phyloP scores from a whole-genome alignment of 305 asterid genomes.

The Caryopteris hybrid region DNA sequence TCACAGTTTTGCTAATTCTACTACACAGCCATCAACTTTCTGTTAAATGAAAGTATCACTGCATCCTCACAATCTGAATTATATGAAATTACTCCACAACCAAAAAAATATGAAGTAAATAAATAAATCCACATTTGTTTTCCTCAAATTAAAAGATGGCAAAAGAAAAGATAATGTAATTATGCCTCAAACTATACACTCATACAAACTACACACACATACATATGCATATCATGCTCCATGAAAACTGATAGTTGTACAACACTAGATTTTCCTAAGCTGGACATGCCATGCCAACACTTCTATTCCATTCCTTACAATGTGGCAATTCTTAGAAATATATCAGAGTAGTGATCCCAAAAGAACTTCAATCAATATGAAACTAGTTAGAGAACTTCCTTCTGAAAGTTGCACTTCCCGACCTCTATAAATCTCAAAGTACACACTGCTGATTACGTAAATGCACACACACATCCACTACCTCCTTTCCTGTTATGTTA shows the following conservation, averaged over 20 bases:
- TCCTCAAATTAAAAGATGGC: not conserved
- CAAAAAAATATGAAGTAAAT: not conserved
- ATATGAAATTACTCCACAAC: not conserved
- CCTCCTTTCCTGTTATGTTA: not conserved
- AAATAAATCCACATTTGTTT: not conserved
- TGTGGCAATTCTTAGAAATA: not conserved
- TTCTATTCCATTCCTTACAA: not conserved
- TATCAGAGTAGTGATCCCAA: slow-evolving; percentile 5
- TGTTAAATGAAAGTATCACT: not conserved
- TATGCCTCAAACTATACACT: not conserved
- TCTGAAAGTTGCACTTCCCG: not conserved
- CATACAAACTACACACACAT: not conserved
- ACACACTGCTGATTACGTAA: not conserved
- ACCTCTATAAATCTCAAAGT: slow-evolving; percentile 10
- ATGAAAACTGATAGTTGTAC: slow-evolving; percentile 8
- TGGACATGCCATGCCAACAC: slow-evolving; percentile 18
- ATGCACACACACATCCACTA: not conserved
- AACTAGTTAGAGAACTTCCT: slow-evolving; percentile 7
- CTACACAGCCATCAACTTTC: not conserved
- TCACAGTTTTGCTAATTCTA: not conserved
- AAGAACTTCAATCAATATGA: not conserved
- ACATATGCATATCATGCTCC: slow-evolving; percentile 2
- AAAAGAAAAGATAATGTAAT: not conserved
- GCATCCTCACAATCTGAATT: not conserved
- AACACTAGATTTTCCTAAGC: slow-evolving; percentile 8